Percentiles rank a stretch among this genome's conserved stretches.
Evolutionary conservation across 2,329 filamentous ascomycete genomes (phyloP).

Genomic region (Phialocephala sp.): DNA sequence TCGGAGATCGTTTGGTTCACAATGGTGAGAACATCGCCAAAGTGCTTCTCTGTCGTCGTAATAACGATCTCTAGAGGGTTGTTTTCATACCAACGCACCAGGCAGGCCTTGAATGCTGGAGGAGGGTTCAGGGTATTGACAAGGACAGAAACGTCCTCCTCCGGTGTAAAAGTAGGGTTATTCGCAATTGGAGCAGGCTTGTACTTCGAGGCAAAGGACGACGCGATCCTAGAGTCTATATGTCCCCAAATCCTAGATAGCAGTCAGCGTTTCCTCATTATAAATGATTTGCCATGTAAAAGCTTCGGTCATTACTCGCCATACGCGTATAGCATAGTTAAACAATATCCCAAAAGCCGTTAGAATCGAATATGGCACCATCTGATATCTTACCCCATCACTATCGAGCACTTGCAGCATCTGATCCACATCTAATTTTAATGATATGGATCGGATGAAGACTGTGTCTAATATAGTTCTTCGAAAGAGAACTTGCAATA

Average conservation of each 20-base stretch:
- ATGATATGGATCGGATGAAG: neutral
- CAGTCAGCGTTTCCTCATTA: neutral
- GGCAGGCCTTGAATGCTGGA: constrained; percentile 13
- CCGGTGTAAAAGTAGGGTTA: neutral
- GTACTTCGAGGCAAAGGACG: neutral
- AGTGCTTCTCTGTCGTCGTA: neutral
- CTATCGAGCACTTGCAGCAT: too few species aligned
- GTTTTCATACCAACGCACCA: constrained; percentile 5
- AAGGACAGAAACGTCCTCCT: constrained; percentile 8
- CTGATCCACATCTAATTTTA: neutral
- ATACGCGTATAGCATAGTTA: too few species aligned
- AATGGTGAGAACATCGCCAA: neutral
- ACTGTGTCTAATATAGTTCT: too few species aligned
- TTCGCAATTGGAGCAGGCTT: neutral
- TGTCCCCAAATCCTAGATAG: neutral
- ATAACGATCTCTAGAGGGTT: constrained; percentile 15
- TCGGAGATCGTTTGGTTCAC: neutral
- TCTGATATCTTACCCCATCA: too few species aligned
- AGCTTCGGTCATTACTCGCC: too few species aligned
- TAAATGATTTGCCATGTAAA: too few species aligned
- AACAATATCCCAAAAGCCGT: too few species aligned
- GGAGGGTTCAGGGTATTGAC: constrained; percentile 5
- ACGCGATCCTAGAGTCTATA: neutral
- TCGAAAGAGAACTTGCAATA: too few species aligned
- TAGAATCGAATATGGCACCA: too few species aligned